A percentile compares a stretch with the other conserved stretches of the same genome.
Conservation (phyloP, 2,329 filamentous ascomycete genomes). For the Alternaria postmessia region DNA sequence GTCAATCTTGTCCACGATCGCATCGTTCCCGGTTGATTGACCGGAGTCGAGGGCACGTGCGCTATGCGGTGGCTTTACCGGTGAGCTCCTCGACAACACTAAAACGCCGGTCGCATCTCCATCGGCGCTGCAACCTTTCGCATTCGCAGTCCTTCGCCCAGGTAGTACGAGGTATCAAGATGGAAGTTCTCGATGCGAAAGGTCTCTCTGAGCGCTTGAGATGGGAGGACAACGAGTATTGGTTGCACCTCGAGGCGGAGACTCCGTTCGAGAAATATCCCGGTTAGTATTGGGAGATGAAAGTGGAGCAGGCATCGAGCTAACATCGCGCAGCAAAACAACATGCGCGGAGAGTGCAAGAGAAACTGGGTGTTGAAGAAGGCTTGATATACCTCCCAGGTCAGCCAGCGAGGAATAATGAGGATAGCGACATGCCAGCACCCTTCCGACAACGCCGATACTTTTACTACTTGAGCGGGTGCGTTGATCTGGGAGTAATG, state of each 20-base stretch:
- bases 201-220: constrained; percentile 40
- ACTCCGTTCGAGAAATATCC: constrained; percentile 51
- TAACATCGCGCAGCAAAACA: constrained; percentile 46
- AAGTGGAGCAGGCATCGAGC: background rate
- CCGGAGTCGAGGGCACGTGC: constrained; percentile 15
- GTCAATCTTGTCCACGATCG: background rate
- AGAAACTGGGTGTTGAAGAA: constrained; percentile 42
- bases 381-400: constrained; percentile 67
- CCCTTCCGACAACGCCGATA: constrained; percentile 68
- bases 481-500: constrained; percentile 18
- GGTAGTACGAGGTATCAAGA: constrained; percentile 23
- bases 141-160: constrained; percentile 19
- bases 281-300: constrained; percentile 31
- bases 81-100: constrained; percentile 18
- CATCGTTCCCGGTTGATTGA: constrained; percentile 10
- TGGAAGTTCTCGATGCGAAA: constrained; percentile 38
- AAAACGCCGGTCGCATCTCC: constrained; percentile 20
- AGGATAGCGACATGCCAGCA: constrained; percentile 66
- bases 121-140: constrained; percentile 14
- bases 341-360: constrained; percentile 50
- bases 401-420: constrained; percentile 58
- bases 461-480: constrained; percentile 68
- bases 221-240: constrained; percentile 42
- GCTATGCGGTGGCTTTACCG: constrained; percentile 20
- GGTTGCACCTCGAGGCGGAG: constrained; percentile 46